phyloP scores from a whole-genome alignment of 768 basidiomycete species.

The Kwoniella dendrophila region DNA sequence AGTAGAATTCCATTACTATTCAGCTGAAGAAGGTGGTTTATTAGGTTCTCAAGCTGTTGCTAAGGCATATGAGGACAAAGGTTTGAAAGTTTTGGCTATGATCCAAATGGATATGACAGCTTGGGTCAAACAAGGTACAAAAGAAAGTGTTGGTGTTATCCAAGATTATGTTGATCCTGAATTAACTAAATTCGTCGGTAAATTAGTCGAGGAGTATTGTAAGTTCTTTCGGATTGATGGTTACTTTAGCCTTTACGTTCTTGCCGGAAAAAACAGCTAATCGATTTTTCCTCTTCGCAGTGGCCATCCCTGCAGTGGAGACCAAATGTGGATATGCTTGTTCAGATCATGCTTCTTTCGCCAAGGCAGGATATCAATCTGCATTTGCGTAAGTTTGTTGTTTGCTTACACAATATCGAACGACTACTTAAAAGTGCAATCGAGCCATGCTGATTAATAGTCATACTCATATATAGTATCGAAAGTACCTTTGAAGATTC shows the following conservation, averaged over 20 bases:
- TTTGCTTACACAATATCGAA: slow-evolving; percentile 38
- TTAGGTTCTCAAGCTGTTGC: slow-evolving; percentile 86
- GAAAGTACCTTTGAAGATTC: slow-evolving; percentile 56
- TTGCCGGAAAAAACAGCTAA: neutral
- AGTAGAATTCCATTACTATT: slow-evolving; percentile 58
- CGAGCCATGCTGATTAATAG: slow-evolving; percentile 36
- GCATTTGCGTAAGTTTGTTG: slow-evolving; percentile 60
- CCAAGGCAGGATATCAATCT: slow-evolving; percentile 74
- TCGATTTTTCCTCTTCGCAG: slow-evolving; percentile 4
- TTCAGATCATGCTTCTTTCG: slow-evolving; percentile 68
- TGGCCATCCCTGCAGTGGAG: slow-evolving; percentile 81
- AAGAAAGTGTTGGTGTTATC: slow-evolving; percentile 72
- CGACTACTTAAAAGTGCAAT: slow-evolving; percentile 64
- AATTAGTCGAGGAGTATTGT: slow-evolving; percentile 72
- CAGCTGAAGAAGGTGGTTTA: slow-evolving; percentile 59
- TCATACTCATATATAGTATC: slow-evolving; percentile 44
- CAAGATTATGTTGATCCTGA: slow-evolving; percentile 74
- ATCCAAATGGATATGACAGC: slow-evolving; percentile 67
- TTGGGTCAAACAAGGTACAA: slow-evolving; percentile 82
- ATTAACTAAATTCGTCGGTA: slow-evolving; percentile 77
- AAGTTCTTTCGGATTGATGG: slow-evolving; percentile 18
- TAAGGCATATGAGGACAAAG: slow-evolving; percentile 67
- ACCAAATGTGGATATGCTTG: slow-evolving; percentile 91
- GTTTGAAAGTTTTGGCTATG: slow-evolving; percentile 75
- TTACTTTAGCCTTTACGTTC: neutral